Evolutionary conservation across 371 early-diverging fungal genomes (phyloP).

Genomic region (Batrachochytrium dendrobatidis): DNA sequence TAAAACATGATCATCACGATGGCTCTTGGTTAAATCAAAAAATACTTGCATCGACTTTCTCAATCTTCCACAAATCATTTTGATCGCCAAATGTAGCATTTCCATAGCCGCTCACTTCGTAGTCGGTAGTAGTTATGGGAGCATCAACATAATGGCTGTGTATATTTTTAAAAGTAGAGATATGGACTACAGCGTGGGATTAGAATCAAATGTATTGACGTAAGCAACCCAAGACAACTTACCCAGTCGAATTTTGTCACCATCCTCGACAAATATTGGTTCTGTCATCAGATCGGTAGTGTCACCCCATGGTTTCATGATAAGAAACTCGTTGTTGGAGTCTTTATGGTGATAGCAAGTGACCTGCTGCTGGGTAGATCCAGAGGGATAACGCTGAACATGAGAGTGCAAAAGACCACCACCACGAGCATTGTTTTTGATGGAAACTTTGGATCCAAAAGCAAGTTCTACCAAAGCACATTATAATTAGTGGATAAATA

Average conservation of each 20-base stretch:
- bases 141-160: conserved; percentile 78
- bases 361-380: conserved; percentile 95
- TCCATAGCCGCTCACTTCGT: conserved; percentile 87
- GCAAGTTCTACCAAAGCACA: conserved; percentile 63
- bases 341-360: conserved; percentile 98
- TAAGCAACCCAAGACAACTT: background rate
- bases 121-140: conserved; percentile 71
- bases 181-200: conserved; percentile 48
- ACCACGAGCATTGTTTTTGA: conserved; percentile 85
- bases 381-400: conserved; percentile 84
- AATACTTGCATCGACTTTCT: conserved; percentile 63
- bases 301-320: conserved; percentile 39
- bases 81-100: conserved; percentile 61
- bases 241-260: conserved; percentile 74
- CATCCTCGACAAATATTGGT: conserved; percentile 65
- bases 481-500: background rate
- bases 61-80: conserved; percentile 89
- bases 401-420: conserved; percentile 98
- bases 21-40: background rate
- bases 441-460: conserved; percentile 85
- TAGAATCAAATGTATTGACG: background rate
- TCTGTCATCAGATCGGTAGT: too few relatives aligned
- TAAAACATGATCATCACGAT: background rate
- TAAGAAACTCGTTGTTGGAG: conserved; percentile 91
- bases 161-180: conserved; percentile 63